Conservation (phyloP, 2,329 filamentous ascomycete genomes). For the Cercospora brassicicola region DNA sequence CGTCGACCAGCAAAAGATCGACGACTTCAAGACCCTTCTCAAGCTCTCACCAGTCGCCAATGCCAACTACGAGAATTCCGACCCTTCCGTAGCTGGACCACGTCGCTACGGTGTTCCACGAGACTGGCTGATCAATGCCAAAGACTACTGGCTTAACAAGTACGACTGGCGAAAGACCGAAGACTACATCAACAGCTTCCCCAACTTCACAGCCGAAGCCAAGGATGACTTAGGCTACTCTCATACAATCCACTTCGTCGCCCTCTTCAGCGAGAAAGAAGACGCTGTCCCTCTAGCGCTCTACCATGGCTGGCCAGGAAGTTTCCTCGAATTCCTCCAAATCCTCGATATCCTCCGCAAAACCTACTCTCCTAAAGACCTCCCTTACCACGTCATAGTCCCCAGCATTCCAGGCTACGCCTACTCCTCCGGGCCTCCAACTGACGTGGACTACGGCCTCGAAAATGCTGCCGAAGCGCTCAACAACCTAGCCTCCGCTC, state of each 20-base stretch:
- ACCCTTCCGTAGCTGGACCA: conserved; percentile 19
- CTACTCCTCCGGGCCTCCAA: conserved; percentile 47
- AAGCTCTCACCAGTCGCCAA: conserved; percentile 52
- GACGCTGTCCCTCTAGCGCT: conserved; percentile 42
- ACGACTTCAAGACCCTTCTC: conserved; percentile 51
- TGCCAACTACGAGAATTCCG: conserved; percentile 50
- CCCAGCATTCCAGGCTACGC: conserved; percentile 56
- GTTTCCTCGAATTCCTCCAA: conserved; percentile 39
- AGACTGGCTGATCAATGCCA: conserved; percentile 49
- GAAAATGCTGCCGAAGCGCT: conserved; percentile 47
- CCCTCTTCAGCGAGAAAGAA: conserved; percentile 54
- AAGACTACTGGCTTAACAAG: conserved; percentile 38
- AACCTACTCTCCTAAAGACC: conserved; percentile 50
- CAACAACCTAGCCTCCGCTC: conserved; percentile 51
- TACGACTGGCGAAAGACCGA: conserved; percentile 41
- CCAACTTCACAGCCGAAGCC: conserved; percentile 26
- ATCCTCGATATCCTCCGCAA: conserved; percentile 38
- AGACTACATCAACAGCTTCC: conserved; percentile 28
- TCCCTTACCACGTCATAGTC: conserved; percentile 58
- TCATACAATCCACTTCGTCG: conserved; percentile 55
- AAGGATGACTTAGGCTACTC: conserved; percentile 37
- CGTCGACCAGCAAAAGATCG: conserved; percentile 47
- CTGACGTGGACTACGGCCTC: conserved; percentile 46
- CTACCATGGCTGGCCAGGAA: conserved; percentile 43
- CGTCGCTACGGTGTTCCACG: conserved; percentile 48